Percentiles rank a stretch among this genome's conserved stretches.
Conservation (phyloP, 345 rosid genomes). For the Turnera subulata region DNA sequence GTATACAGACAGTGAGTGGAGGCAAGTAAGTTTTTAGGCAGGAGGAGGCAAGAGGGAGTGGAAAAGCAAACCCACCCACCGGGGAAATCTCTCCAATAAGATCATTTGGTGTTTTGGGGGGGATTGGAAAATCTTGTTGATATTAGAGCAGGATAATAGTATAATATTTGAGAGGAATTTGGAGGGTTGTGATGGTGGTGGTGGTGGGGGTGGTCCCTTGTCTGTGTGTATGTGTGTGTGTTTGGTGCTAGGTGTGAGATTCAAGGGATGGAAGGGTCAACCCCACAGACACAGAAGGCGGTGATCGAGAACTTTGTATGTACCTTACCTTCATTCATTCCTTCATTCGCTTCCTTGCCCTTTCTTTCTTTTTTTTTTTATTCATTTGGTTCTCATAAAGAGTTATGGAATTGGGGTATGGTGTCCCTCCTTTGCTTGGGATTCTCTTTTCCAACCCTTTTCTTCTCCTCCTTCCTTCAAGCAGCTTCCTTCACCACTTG, state of each 20-base stretch:
- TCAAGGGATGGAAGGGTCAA: slow-evolving; percentile 17
- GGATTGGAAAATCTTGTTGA: too few relatives aligned
- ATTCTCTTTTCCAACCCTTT: slow-evolving; percentile 10
- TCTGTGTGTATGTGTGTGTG: not conserved
- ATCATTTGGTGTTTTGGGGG: too few relatives aligned
- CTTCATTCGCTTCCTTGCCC: not conserved
- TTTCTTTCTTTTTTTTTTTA: not conserved
- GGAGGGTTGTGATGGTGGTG: too few relatives aligned
- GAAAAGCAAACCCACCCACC: too few relatives aligned
- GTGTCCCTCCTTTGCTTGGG: not conserved
- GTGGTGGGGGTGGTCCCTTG: slow-evolving; percentile 2
- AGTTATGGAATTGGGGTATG: not conserved
- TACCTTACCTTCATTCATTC: not conserved
- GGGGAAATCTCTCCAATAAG: too few relatives aligned
- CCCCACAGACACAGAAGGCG: slow-evolving; percentile 21
- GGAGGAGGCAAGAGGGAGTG: too few relatives aligned
- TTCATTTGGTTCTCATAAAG: not conserved
- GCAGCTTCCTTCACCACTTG: slow-evolving; percentile 4
- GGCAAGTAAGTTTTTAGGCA: too few relatives aligned
- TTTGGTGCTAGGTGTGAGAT: slow-evolving; percentile 10
- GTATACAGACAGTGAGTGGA: too few relatives aligned
- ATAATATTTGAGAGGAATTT: too few relatives aligned
- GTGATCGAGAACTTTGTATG: slow-evolving; percentile 21
- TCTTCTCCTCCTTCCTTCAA: slow-evolving; percentile 3
- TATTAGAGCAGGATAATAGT: too few relatives aligned